Evolutionary conservation across 2,329 filamentous ascomycete species (phyloP).

Genomic region (Aspergillus phoenicis): DNA sequence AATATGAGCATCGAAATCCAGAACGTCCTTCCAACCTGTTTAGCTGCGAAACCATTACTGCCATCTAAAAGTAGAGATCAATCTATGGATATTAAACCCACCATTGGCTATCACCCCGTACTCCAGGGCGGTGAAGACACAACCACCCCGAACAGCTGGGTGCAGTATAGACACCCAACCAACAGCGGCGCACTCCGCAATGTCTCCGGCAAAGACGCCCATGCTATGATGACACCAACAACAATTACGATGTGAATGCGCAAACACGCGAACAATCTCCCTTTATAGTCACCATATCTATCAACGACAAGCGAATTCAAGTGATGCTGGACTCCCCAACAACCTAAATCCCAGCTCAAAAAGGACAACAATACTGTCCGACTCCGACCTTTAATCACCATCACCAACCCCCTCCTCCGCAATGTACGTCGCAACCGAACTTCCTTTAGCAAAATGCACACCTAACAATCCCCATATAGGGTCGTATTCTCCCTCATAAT

Average conservation of each 20-base stretch:
- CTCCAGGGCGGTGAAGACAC: not conserved
- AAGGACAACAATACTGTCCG: not conserved
- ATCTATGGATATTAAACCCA: not conserved
- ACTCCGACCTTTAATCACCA: not conserved
- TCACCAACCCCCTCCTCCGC: constrained; percentile 8
- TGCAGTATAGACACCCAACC: constrained; percentile 12
- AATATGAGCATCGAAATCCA: not conserved
- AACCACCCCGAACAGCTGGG: not conserved
- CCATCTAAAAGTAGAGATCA: not conserved
- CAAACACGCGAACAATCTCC: not conserved
- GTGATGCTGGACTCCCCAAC: not conserved
- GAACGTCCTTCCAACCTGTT: not conserved
- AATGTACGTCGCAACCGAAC: constrained; percentile 23
- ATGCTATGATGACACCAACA: constrained; percentile 5
- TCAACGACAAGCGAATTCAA: not conserved
- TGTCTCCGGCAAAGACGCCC: not conserved
- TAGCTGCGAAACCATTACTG: not conserved
- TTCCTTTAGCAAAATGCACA: constrained; percentile 5
- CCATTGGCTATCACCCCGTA: not conserved
- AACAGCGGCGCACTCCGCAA: constrained; percentile 9
- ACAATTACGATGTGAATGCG: constrained; percentile 4
- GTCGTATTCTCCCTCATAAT: constrained; percentile 93
- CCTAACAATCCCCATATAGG: constrained; percentile 54
- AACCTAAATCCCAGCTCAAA: not conserved
- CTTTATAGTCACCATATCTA: not conserved